Conservation (phyloP, 2,329 filamentous ascomycete species). For the Passalora sequoiae region DNA sequence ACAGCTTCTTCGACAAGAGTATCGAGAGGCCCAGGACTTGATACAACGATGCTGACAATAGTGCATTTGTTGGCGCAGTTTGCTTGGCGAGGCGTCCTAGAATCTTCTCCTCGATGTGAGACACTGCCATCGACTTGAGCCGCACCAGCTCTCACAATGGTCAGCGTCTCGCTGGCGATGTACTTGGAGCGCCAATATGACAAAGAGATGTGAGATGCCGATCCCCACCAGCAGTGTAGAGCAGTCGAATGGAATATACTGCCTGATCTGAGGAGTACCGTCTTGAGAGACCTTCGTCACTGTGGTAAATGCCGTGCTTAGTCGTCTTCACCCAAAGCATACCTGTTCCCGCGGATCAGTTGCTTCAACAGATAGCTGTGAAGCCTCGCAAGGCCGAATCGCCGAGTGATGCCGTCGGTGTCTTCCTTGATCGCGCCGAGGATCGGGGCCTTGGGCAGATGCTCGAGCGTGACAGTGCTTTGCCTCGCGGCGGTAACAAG, state of each 20-base stretch:
- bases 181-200: too few relatives aligned
- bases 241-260: too few relatives aligned
- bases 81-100: conserved; percentile 80
- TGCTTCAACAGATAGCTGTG: conserved; percentile 8
- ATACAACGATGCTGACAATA: conserved; percentile 77
- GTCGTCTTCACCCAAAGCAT: conserved; percentile 12
- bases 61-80: conserved; percentile 69
- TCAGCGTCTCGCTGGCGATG: conserved; percentile 7
- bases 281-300: too few relatives aligned
- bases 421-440: not conserved
- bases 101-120: conserved; percentile 96
- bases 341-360: conserved; percentile 11
- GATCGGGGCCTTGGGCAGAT: not conserved
- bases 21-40: conserved; percentile 88
- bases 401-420: conserved; percentile 9
- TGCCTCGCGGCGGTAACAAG: conserved; percentile 7
- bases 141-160: not conserved
- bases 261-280: too few relatives aligned
- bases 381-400: conserved; percentile 2
- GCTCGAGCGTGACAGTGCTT: conserved; percentile 8
- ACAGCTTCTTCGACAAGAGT: conserved; percentile 76
- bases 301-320: too few relatives aligned
- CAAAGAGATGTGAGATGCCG: too few relatives aligned
- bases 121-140: conserved; percentile 71
- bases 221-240: too few relatives aligned